These are phyloP conservation scores for Gossypium turneri DNA, from an alignment of 345 rosid genomes.

Conservation along the genomic window DNA sequence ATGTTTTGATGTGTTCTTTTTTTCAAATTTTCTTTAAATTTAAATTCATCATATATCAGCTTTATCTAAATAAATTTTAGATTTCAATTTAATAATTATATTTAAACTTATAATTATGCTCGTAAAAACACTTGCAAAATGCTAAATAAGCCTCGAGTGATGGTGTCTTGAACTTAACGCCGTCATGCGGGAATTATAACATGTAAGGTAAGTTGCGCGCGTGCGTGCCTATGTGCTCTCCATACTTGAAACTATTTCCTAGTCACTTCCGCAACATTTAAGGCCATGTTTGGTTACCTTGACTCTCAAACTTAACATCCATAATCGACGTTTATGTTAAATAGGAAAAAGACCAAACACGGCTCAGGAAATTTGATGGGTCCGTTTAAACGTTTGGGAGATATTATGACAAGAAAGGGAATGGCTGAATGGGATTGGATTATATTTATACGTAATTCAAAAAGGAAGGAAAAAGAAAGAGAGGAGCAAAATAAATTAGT, in stretches of 20 bases:
- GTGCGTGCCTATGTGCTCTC: too few species aligned
- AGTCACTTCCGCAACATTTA: not conserved
- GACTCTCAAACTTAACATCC: not conserved
- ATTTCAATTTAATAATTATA: too few species aligned
- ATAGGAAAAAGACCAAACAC: not conserved
- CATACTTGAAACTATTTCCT: not conserved
- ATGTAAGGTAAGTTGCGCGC: too few species aligned
- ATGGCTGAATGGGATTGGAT: not conserved
- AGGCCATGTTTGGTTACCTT: not conserved
- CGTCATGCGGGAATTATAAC: too few species aligned
- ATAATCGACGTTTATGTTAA: not conserved
- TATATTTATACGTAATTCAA: not conserved
- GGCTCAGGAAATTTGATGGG: not conserved
- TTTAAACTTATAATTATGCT: too few species aligned
- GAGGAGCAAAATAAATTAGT: slow-evolving; percentile 17
- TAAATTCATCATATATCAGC: too few species aligned
- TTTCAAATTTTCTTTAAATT: too few species aligned
- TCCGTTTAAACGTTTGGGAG: not conserved
- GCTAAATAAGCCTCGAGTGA: too few species aligned
- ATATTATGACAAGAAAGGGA: not conserved
- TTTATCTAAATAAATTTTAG: too few species aligned
- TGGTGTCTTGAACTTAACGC: too few species aligned
- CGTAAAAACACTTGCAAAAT: too few species aligned
- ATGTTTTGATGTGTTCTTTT: too few species aligned
- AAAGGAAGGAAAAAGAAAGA: not conserved